A percentile compares a stretch with the other conserved stretches of the same genome.
phyloP scores from a whole-genome alignment of 345 rosid species.

The Eucalyptus cladocalyx region DNA sequence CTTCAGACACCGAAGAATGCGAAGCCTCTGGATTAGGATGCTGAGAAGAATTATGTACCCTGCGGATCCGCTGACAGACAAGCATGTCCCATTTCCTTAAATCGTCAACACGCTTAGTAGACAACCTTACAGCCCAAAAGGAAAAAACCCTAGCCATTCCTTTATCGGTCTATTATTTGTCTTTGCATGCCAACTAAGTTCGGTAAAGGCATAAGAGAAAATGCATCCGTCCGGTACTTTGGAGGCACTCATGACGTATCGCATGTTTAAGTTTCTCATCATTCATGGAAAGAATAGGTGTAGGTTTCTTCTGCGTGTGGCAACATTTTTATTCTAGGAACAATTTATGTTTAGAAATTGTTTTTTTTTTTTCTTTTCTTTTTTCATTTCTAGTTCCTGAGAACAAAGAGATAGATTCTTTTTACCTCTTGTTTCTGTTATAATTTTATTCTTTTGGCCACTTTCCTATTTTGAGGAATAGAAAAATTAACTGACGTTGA shows the following conservation, averaged over 20 bases:
- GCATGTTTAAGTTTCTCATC: background rate
- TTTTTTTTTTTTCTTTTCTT: too few species aligned
- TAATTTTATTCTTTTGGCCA: too few species aligned
- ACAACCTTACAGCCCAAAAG: background rate
- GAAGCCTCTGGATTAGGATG: background rate
- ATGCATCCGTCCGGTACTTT: too few species aligned
- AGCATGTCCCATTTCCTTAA: background rate
- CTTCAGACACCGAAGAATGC: background rate
- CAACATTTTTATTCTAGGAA: too few species aligned
- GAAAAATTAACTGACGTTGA: too few species aligned
- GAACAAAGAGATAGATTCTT: too few species aligned
- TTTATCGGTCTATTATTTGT: background rate
- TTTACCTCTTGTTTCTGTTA: too few species aligned
- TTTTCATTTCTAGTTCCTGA: too few species aligned
- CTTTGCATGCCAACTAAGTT: background rate
- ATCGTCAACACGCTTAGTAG: background rate
- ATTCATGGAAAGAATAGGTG: background rate
- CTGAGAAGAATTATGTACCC: background rate
- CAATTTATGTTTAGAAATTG: too few species aligned
- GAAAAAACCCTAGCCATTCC: background rate
- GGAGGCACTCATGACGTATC: background rate
- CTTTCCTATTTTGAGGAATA: too few species aligned
- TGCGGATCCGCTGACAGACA: background rate
- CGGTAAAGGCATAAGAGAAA: background rate
- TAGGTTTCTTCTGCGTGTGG: fast-evolving